Base-by-base conservation (phyloP, 306 rosid species). In the Alnus glutinosa region DNA sequence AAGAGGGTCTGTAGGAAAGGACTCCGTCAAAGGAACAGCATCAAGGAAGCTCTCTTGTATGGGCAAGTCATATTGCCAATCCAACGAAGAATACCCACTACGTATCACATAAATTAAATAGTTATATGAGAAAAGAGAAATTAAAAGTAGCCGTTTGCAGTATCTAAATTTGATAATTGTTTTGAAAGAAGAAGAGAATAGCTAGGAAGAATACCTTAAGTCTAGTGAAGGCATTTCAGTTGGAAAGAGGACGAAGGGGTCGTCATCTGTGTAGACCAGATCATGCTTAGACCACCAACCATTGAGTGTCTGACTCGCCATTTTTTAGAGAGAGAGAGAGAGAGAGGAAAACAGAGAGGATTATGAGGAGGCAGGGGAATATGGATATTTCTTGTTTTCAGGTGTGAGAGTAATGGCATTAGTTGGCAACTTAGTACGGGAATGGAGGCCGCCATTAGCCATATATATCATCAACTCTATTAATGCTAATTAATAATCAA, bases 61-160 rank as follows among this genome's bases (percentile, higher is more conserved):
- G 2, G 84, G 64, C 74, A 80, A 69, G 32, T 82, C 85, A 6
- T 55, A 61, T 9, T 81, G 54, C 83, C 87, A 89, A 66, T 88
- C 88, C 73, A 76, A 30, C 12, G 83, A 37, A 9, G 51, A 34
- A 66, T 32, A 76, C 51, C 42, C 86, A 42, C 55, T 61, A 70
- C 64, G 63, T 23, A 23, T 0, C 28, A 73, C 75, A 30, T 39
- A 23, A 14, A 23, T 23, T 23, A 23, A 72, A 11, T 58, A 73
- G 48, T 66, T 11, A 39, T 9, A 73, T 77, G 63, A 64, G 47
- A 28, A 44, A 59, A 9, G 46, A 7, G 46, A 42, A 5, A 42
- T 42, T 42, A 42, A 34, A 34, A 34, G 28, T 23, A 34, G 2
- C 37, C 37, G 37, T 34, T 34, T 34, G 37, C 1, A 34, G 37